Conservation (phyloP, 1,284 basidiomycete species). For the Puccinia triticina region DNA sequence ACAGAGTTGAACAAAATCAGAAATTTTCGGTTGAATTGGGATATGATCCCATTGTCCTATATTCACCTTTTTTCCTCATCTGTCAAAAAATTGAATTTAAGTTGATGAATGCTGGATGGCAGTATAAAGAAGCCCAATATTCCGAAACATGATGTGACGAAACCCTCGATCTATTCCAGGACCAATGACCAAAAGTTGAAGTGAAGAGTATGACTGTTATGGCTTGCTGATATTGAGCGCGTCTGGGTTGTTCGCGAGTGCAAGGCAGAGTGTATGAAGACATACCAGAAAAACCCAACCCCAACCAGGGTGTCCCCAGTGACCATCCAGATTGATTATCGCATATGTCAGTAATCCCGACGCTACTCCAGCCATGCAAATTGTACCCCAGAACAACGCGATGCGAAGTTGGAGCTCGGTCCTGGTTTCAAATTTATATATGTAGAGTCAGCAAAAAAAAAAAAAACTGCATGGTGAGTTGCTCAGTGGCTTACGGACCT, state of each 20-base stretch:
- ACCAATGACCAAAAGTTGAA: too few species aligned
- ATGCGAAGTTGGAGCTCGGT: conserved; percentile 44
- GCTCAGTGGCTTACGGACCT: neutral
- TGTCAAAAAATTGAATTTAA: neutral
- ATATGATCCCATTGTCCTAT: neutral
- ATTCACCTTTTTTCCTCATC: conserved; percentile 4
- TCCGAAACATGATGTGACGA: conserved; percentile 1
- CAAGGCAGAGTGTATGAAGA: neutral
- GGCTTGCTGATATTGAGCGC: neutral
- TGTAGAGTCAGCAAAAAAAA: neutral
- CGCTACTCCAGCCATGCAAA: conserved; percentile 11
- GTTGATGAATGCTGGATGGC: neutral
- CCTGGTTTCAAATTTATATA: neutral
- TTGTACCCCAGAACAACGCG: conserved; percentile 20
- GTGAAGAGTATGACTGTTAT: neutral
- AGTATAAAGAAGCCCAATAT: neutral
- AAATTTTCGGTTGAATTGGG: neutral
- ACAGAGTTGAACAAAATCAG: neutral
- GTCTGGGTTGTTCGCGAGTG: too few species aligned
- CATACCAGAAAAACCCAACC: conserved; percentile 40
- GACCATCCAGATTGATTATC: conserved; percentile 27
- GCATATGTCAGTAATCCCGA: conserved; percentile 32
- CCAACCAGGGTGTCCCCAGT: conserved; percentile 25
- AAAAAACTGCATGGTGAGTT: neutral
- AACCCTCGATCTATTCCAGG: conserved; percentile 6